Evolutionary conservation across 371 early-diverging fungal genomes (phyloP), one percentile per base, ranked within the genome.

Genomic region (Mortierella sp.): DNA sequence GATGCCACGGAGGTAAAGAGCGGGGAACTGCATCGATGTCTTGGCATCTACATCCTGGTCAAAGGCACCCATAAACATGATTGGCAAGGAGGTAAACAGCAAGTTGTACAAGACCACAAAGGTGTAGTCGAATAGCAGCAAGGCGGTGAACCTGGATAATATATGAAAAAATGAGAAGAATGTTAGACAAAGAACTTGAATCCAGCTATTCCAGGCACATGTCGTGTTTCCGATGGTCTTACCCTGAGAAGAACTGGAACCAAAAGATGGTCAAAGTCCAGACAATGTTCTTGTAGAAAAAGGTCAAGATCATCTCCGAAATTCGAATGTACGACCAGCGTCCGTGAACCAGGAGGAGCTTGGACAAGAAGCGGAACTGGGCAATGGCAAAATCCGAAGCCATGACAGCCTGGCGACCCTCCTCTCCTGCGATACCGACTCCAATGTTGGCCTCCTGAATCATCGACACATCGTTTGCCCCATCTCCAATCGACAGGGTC

Each of bases 391-490:
- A 97, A 90, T 98, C 98, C 45, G 95, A 94, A 4, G 97, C 94
- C 92, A 97, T 94, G 28, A 94, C 95, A n/a, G 98, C 98, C 88
- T 98, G 98, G 74, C 96, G 89, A 26, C 98, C 98, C 89, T 98
- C 98, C 72, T 97, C 95, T 80, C 98, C 98, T 31, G 95, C 93
- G 72, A 98, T 97, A 50, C 98, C 98, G 26, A 98, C 89, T 63
- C 98, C 98, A 3, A 98, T 94, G 83, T 97, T 94, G 48, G 98
- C 96, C 82, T 93, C 95, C 89, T 96, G 96, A 72, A 98, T 96
- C 99, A 98, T 98, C 13, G 94, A 92, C 9, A 98, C 98, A 86
- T 98, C 99, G 85, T 98, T 98, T 16, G 97, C 97, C 55, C 98
- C 95, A 89, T 98, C 97, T 31, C 98, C 98, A 45, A 97, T 95